Evolutionary conservation across 2,329 filamentous ascomycete genomes (phyloP).

Genomic region (Periglandula ipomoeae): DNA sequence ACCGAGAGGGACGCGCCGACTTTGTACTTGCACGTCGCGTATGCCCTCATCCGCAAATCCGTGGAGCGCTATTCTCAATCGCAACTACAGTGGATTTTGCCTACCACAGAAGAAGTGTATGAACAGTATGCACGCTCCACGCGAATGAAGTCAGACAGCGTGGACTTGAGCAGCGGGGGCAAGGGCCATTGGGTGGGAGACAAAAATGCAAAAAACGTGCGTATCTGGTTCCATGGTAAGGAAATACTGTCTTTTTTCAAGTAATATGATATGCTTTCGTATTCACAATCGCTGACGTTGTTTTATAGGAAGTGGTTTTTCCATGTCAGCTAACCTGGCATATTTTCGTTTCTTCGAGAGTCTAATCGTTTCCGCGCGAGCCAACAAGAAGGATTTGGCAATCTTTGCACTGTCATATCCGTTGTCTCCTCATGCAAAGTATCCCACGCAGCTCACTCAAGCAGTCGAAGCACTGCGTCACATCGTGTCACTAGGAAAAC

Average conservation of each 20-base stretch:
- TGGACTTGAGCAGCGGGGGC: conserved; percentile 9
- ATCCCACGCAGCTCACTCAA: conserved; percentile 13
- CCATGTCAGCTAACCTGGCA: conserved; percentile 10
- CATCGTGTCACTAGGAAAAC: conserved; percentile 5
- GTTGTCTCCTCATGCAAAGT: conserved; percentile 9
- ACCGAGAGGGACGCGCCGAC: conserved; percentile 9
- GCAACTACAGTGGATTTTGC: conserved; percentile 10
- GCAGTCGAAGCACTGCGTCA: conserved; percentile 11
- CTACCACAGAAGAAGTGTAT: conserved; percentile 10
- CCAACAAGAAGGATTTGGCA: conserved; percentile 8
- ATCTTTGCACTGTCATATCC: conserved; percentile 12
- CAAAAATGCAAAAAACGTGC: conserved; percentile 10
- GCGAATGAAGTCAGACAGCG: conserved; percentile 4
- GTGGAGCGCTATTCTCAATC: conserved; percentile 7
- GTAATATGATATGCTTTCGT: too few relatives aligned
- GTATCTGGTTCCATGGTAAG: conserved; percentile 14
- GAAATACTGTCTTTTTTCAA: too few relatives aligned
- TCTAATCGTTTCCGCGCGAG: conserved; percentile 7
- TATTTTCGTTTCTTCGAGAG: conserved; percentile 10
- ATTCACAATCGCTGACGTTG: too few relatives aligned
- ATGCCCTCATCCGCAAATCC: conserved; percentile 10
- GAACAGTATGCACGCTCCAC: conserved; percentile 7
- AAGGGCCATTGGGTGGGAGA: conserved; percentile 13
- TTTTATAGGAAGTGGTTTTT: conserved; percentile 11
- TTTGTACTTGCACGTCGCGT: conserved; percentile 10